Evolutionary conservation across 495 filamentous ascomycete species (phyloP), one percentile per base, ranked within the genome.

Genomic region (Hypoxylon lienhwacheense): DNA sequence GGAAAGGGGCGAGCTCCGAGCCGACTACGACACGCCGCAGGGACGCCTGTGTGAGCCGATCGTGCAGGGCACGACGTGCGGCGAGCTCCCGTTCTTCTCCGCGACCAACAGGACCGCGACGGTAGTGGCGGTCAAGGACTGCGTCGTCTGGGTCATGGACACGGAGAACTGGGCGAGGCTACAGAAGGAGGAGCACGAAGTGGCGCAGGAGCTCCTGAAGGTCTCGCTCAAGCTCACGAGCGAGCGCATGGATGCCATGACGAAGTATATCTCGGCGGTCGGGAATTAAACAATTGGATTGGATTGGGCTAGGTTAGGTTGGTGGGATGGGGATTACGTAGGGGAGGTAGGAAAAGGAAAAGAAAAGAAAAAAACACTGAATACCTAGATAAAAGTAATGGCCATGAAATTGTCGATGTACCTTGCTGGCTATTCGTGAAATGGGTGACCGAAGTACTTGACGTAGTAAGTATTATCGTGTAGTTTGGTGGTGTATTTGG

Each of bases 51-150:
- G 84, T 37, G 93, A 98, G 66, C 86, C 89, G 54, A 96, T 98
- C 32, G 88, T 97, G 2, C 90, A 90, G 5, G 93, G 93, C 16
- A 91, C 92, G 17, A 96, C 93, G 7, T 97, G 92, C 64, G 93
- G 93, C 19, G 93, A 98, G 70, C 70, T 97, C 44, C 93, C 93
- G 0, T 98, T 98, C 74, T 98, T 98, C 70, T 87, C 85, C 11
- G 87, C 90, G 62, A 96, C 91, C 0, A 79, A 82, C 20, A 80
- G 93, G 28, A 97, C 90, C 4, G 89, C 89, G 12, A 96, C 89
- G 1, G 90, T 95, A 17, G 76, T 83, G 46, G 85, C 87, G 0
- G 91, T 97, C 63, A 82, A 85, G 37, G 82, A 91, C 55, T 86
- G 84, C 48, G 83, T 92, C 10, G 83, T 85, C 10, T 98, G 93